Percentiles rank a stretch among this genome's conserved stretches.
phyloP scores from a whole-genome alignment of 2,329 filamentous ascomycete species.

The Neopestalotiopsis rosae region DNA sequence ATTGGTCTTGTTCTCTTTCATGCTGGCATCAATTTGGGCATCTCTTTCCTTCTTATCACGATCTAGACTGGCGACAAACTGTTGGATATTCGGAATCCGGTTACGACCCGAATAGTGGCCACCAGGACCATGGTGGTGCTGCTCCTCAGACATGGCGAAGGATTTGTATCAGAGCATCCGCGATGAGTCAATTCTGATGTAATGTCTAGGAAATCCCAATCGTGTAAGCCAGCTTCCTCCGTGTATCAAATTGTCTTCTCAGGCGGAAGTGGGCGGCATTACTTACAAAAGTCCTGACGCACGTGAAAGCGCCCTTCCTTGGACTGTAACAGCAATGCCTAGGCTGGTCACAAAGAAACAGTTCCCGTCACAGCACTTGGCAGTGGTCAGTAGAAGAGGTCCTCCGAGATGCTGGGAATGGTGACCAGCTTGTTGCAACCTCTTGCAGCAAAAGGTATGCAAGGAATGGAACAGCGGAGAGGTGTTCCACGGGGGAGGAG shows the following conservation, averaged over 20 bases:
- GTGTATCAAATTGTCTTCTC: no score
- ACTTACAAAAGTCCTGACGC: no score
- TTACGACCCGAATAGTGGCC: slow-evolving; percentile 81
- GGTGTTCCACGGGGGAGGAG: neutral
- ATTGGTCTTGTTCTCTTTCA: slow-evolving; percentile 42
- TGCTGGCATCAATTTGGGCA: slow-evolving; percentile 67
- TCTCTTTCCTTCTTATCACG: slow-evolving; percentile 79
- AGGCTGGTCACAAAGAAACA: neutral
- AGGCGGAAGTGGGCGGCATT: no score
- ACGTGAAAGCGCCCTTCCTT: no score
- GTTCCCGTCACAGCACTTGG: neutral
- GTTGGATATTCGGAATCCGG: slow-evolving; percentile 84
- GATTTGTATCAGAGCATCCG: neutral
- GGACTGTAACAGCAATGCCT: neutral
- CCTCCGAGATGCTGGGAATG: neutral
- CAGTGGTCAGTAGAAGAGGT: neutral
- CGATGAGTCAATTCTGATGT: neutral
- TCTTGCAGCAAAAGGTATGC: neutral
- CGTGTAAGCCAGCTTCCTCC: neutral
- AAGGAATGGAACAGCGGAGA: neutral
- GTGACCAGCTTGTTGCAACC: neutral
- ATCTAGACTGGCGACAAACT: slow-evolving; percentile 82
- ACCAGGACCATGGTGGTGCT: slow-evolving; percentile 31
- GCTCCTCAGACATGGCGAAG: slow-evolving; percentile 20
- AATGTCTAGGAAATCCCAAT: neutral